Percentiles rank a stretch among this genome's conserved stretches.
These are phyloP conservation scores for Coccomyxa subellipsoidea DNA, from an alignment of 163 green algal species.

Conservation along the genomic window DNA sequence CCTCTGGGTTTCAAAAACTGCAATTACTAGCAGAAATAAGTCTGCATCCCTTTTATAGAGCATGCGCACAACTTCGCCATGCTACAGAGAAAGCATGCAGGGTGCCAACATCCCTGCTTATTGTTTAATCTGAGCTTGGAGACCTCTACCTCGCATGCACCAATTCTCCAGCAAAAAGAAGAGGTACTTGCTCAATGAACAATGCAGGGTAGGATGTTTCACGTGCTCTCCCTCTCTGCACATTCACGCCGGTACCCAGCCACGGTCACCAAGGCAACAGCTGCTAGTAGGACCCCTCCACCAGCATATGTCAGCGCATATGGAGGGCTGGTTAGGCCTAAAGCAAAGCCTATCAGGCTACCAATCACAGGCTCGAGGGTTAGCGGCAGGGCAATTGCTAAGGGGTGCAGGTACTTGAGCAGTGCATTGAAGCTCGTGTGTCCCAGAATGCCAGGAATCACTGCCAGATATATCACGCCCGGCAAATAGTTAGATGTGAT, in stretches of 20 bases:
- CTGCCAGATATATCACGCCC: slow-evolving; percentile 59
- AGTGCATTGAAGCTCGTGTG: slow-evolving; percentile 74
- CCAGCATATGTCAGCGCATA: background rate
- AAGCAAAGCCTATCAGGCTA: background rate
- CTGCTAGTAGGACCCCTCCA: background rate
- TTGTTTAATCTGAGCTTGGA: too few species aligned
- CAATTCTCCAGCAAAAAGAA: too few species aligned
- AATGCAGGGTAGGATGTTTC: background rate
- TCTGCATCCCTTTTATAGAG: too few species aligned
- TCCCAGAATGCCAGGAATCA: slow-evolving; percentile 51
- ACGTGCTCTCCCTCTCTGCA: background rate
- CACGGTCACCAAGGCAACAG: background rate
- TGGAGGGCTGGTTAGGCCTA: background rate
- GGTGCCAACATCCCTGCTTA: background rate
- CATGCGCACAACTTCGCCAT: too few species aligned
- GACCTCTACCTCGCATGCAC: too few species aligned
- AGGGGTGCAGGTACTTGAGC: slow-evolving; percentile 53
- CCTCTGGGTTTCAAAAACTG: too few species aligned
- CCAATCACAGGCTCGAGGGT: slow-evolving; percentile 1
- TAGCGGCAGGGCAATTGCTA: slow-evolving; percentile 36
- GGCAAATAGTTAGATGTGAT: slow-evolving; percentile 32
- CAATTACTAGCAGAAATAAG: too few species aligned
- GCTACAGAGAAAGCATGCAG: background rate
- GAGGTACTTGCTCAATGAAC: too few species aligned
- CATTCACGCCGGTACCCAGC: background rate